These are phyloP conservation scores for Tylopilus plumbeoviolaceoides DNA, from an alignment of 768 basidiomycete genomes.

Conservation along the genomic window DNA sequence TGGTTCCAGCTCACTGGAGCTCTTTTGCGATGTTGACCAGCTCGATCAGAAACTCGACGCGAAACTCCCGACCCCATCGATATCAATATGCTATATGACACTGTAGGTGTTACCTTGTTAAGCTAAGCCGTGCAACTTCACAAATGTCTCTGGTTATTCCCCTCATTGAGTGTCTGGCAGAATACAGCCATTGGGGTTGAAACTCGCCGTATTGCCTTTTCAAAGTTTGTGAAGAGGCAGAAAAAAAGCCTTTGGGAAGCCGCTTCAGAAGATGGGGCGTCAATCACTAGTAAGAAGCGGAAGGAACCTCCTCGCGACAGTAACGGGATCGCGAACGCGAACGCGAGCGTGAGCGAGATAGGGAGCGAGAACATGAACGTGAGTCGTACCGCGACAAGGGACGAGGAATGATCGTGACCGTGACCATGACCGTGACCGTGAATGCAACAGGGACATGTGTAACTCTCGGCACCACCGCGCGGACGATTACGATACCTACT, in stretches of 20 bases:
- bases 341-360: constrained; percentile 28
- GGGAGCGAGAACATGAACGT: constrained; percentile 19
- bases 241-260: constrained; percentile 81
- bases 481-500: constrained; percentile 33
- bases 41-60: constrained; percentile 83
- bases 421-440: constrained; percentile 39
- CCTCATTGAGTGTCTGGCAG: constrained; percentile 74
- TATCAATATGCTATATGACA: no score
- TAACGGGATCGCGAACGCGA: constrained; percentile 46
- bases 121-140: not conserved
- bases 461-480: constrained; percentile 26
- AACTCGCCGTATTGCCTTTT: constrained; percentile 71
- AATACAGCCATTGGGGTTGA: constrained; percentile 89
- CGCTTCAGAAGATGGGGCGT: constrained; percentile 79
- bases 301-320: constrained; percentile 63
- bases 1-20: constrained; percentile 91
- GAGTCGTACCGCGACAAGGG: constrained; percentile 29
- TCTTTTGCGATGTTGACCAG: constrained; percentile 91
- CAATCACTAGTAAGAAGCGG: constrained; percentile 73
- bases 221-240: constrained; percentile 86
- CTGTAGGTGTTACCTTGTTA: no score
- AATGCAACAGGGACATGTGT: constrained; percentile 37
- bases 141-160: constrained; percentile 47
- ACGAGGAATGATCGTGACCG: constrained; percentile 37
- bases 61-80: no score